Evolutionary conservation across 495 filamentous ascomycete species (phyloP).

Genomic region (Pyrenopolyporus hunteri): DNA sequence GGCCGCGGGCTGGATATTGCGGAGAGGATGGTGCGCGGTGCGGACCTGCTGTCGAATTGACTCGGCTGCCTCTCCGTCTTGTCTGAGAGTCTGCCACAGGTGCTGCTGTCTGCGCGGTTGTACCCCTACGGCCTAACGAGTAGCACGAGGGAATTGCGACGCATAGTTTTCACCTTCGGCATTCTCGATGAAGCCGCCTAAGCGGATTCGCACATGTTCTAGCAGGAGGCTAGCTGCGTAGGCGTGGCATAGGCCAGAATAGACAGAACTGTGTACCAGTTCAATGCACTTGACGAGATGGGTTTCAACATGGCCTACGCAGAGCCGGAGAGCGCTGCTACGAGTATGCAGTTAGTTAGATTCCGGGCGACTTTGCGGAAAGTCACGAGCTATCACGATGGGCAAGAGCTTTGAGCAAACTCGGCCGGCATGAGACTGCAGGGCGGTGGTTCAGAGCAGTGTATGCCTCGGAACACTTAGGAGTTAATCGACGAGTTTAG

Average conservation of each 20-base stretch:
- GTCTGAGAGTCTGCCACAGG: neutral
- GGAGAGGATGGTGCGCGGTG: conserved; percentile 14
- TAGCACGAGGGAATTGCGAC: conserved; percentile 19
- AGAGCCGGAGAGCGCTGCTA: neutral
- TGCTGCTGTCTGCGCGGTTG: conserved; percentile 9
- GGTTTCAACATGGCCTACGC: neutral
- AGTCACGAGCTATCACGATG: neutral
- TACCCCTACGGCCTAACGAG: conserved; percentile 19
- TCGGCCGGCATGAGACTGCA: no score
- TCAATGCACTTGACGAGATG: conserved; percentile 21
- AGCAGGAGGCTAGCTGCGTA: conserved; percentile 51
- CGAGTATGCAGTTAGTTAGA: conserved; percentile 14
- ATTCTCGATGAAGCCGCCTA: conserved; percentile 28
- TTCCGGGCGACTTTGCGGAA: conserved; percentile 11
- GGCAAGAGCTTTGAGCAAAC: neutral
- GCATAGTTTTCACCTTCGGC: conserved; percentile 6
- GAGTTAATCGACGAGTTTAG: neutral
- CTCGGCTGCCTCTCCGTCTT: conserved; percentile 1
- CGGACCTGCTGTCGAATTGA: conserved; percentile 11
- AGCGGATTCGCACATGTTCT: conserved; percentile 48
- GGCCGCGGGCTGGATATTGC: conserved; percentile 13
- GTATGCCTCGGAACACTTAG: neutral
- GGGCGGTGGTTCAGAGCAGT: neutral
- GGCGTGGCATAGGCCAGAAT: conserved; percentile 13
- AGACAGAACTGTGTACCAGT: conserved; percentile 25